Percentiles rank a stretch among this genome's conserved stretches.
phyloP scores from a whole-genome alignment of 305 asterid species.

The Stenogyne calaminthoides region DNA sequence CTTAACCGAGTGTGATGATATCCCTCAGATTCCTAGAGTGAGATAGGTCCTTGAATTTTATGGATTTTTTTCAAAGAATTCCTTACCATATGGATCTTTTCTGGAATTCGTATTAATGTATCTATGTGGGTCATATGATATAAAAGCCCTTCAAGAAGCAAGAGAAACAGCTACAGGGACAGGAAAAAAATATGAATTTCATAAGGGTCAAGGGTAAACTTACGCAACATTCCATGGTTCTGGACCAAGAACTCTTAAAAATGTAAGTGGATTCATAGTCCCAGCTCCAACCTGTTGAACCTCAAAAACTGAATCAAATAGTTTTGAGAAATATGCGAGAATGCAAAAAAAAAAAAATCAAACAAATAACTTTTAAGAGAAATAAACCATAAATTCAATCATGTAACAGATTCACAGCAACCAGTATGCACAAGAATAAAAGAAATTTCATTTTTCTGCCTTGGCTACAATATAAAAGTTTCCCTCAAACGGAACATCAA shows the following conservation, averaged over 20 bases:
- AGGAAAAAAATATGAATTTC: background rate
- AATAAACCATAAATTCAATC: conserved; percentile 13
- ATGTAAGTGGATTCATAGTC: conserved; percentile 97
- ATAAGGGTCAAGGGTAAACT: conserved; percentile 43
- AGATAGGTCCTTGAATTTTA: background rate
- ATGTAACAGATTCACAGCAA: background rate
- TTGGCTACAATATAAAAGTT: background rate
- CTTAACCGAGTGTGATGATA: background rate
- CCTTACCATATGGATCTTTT: background rate
- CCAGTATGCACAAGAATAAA: conserved; percentile 8
- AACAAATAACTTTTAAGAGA: background rate
- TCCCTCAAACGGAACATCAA: conserved; percentile 4
- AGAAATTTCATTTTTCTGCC: background rate
- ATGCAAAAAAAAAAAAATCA: background rate
- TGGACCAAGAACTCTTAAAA: conserved; percentile 93
- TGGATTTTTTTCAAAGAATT: background rate
- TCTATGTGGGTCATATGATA: background rate
- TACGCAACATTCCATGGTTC: conserved; percentile 99
- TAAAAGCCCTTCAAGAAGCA: background rate
- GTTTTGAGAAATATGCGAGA: background rate
- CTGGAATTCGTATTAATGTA: background rate
- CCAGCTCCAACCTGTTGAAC: conserved; percentile 94
- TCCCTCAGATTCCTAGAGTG: background rate
- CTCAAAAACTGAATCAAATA: conserved; percentile 27
- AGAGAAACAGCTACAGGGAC: background rate